phyloP scores from a whole-genome alignment of 1,139 yeast genomes.

The Kodamaea ohmeri region DNA sequence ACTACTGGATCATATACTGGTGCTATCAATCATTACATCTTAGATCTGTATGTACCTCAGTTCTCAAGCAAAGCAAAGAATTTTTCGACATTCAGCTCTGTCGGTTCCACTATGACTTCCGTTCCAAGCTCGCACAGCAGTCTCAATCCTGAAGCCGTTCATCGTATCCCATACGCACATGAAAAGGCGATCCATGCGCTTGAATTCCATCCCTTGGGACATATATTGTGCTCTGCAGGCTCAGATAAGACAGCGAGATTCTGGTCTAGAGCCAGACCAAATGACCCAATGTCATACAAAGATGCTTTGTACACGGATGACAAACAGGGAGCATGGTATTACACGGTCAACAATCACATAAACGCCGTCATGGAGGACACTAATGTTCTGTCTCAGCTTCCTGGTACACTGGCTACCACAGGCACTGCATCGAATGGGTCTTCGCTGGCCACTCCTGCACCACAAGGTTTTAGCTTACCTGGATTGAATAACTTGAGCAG shows the following conservation, averaged over 20 bases:
- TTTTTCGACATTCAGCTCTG: conserved; percentile 11
- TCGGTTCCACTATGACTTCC: conserved; percentile 14
- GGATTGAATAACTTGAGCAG: conserved; percentile 23
- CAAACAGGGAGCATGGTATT: conserved; percentile 71
- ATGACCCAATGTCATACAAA: conserved; percentile 77
- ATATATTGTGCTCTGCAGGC: conserved; percentile 85
- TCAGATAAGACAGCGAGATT: conserved; percentile 92
- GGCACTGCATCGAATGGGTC: background rate
- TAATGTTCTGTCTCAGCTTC: conserved; percentile 8
- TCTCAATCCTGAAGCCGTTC: conserved; percentile 47
- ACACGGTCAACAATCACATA: conserved; percentile 62
- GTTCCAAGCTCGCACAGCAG: conserved; percentile 8
- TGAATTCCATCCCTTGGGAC: conserved; percentile 94
- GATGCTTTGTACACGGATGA: conserved; percentile 79
- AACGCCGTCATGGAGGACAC: conserved; percentile 52
- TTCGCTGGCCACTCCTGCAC: conserved; percentile 5
- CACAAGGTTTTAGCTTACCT: conserved; percentile 19
- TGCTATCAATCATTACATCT: conserved; percentile 70
- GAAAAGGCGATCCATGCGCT: conserved; percentile 88
- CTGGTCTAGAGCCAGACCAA: conserved; percentile 93
- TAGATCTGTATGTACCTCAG: conserved; percentile 50
- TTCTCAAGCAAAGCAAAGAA: conserved; percentile 23
- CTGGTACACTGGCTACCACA: background rate
- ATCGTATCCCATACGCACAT: conserved; percentile 85
- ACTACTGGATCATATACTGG: conserved; percentile 93